Conservation (phyloP, 2,329 filamentous ascomycete genomes). For the Chrysoporthe puriensis region DNA sequence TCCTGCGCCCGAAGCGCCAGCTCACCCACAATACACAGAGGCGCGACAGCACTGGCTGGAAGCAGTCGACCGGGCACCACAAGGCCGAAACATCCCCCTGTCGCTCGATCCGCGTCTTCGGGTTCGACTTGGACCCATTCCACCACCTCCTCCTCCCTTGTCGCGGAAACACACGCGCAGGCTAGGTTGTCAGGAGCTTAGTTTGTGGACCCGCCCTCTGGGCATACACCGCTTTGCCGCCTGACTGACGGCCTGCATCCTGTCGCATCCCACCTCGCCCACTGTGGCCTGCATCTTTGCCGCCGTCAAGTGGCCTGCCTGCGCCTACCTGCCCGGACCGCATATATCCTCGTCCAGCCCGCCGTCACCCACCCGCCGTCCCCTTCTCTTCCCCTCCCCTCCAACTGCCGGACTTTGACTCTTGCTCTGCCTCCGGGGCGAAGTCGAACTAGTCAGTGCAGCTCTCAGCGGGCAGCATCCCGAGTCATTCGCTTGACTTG, state of each 20-base stretch:
- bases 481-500: constrained; percentile 52
- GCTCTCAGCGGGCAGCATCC: constrained; percentile 39
- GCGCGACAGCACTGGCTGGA: constrained; percentile 32
- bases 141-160: constrained; percentile 29
- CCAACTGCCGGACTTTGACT: constrained; percentile 40
- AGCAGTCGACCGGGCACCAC: constrained; percentile 27
- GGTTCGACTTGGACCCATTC: constrained; percentile 32
- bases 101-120: constrained; percentile 34
- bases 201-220: constrained; percentile 13
- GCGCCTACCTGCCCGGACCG: constrained; percentile 29
- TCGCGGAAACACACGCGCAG: constrained; percentile 21
- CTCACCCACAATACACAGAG: constrained; percentile 29
- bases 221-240: constrained; percentile 23
- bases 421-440: constrained; percentile 38
- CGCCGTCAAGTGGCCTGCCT: constrained; percentile 29
- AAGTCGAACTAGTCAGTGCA: constrained; percentile 43
- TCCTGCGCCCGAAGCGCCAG: constrained; percentile 20
- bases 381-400: constrained; percentile 36
- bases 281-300: constrained; percentile 28
- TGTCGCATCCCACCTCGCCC: constrained; percentile 18
- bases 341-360: constrained; percentile 39
- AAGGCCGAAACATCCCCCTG: constrained; percentile 30
- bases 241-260: constrained; percentile 20
- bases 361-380: constrained; percentile 31
- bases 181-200: constrained; percentile 20